Evolutionary conservation across 2,329 filamentous ascomycete species (phyloP).

Genomic region (Cryoendolithus antarcticus): DNA sequence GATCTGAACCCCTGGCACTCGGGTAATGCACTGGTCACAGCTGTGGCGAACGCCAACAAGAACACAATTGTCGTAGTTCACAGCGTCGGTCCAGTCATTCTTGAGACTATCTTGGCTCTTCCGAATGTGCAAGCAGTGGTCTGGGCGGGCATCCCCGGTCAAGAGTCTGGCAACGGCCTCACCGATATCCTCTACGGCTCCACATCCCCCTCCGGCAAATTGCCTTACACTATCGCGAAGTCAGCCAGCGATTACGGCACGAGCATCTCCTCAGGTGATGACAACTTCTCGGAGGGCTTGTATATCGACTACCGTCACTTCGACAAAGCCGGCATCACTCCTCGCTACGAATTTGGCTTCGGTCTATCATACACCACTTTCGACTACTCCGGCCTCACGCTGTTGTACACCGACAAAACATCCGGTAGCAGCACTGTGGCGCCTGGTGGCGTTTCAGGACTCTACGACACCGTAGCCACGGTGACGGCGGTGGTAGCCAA

Average conservation of each 20-base stretch:
- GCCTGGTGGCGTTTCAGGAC: slow-evolving; percentile 48
- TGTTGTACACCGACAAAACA: slow-evolving; percentile 5
- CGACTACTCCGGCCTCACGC: slow-evolving; percentile 18
- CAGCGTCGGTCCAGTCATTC: slow-evolving; percentile 29
- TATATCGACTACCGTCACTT: slow-evolving; percentile 83
- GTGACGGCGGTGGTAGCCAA: slow-evolving; percentile 37
- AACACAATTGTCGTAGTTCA: slow-evolving; percentile 31
- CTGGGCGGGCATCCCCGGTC: slow-evolving; percentile 29
- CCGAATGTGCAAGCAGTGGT: slow-evolving; percentile 33
- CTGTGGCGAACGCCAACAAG: slow-evolving; percentile 18
- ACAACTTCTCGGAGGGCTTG: slow-evolving; percentile 66
- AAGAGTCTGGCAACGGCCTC: slow-evolving; percentile 29
- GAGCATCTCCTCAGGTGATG: slow-evolving; percentile 35
- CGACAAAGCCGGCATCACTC: slow-evolving; percentile 57
- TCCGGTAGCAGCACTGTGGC: slow-evolving; percentile 9
- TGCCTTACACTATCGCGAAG: slow-evolving; percentile 34
- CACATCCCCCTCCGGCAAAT: slow-evolving; percentile 30
- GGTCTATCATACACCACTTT: slow-evolving; percentile 45
- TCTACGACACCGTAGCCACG: slow-evolving; percentile 50
- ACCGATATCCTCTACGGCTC: slow-evolving; percentile 28
- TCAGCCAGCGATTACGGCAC: slow-evolving; percentile 9
- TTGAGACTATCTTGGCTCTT: slow-evolving; percentile 29
- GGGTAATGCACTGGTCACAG: slow-evolving; percentile 28
- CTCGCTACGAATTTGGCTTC: slow-evolving; percentile 72
- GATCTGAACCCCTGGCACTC: slow-evolving; percentile 32